Evolutionary conservation across 768 basidiomycete genomes (phyloP), one percentile per base, ranked within the genome.

Genomic region (Boletus reticuloceps): DNA sequence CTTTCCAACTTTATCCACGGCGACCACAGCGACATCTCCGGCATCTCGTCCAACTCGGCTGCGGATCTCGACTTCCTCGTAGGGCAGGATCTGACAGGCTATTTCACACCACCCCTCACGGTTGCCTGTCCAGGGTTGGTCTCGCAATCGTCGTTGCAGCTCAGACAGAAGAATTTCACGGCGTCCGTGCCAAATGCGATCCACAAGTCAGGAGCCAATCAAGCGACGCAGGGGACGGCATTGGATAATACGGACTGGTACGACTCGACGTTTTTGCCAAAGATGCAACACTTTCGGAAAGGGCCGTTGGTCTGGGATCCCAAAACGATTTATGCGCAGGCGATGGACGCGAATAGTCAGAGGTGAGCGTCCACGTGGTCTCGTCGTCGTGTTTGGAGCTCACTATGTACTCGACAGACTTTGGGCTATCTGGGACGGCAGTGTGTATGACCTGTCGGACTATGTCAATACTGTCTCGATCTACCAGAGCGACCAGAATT

Each of bases 391-490:
- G 11, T 5, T 25, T 25, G 29, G 6, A n/a, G 37, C 41, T 53
- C 34, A 52, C 22, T 1, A 1, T 39, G n/a, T 5, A 4, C 17
- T 43, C 22, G 2, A 42, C 58, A 88, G 94, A 69, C 77, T 83
- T 54, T 95, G 95, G 92, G 93, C 81, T 1, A 81, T 94, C 43
- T 95, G 86, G 76, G 74, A 94, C 6, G 73, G 78, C 40, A 72
- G 77, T 29, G 69, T 99, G 37, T 98, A 89, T 68, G 94, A 97
- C 65, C 69, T 97, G 19, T 87, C 91, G 2, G 90, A 98, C 72
- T 98, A 98, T 64, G 75, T 96, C 60, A 79, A 85, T 67, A 91
- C 93, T 0, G 74, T 86, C 50, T 68, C 71, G 13, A 64, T 79
- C 27, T 82, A 83, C 64, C 70, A 69, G 27, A 75, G 74, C 42